These are phyloP conservation scores for Solanum sparsipilum DNA, from an alignment of 257 asterid species.

Conservation along the genomic window DNA sequence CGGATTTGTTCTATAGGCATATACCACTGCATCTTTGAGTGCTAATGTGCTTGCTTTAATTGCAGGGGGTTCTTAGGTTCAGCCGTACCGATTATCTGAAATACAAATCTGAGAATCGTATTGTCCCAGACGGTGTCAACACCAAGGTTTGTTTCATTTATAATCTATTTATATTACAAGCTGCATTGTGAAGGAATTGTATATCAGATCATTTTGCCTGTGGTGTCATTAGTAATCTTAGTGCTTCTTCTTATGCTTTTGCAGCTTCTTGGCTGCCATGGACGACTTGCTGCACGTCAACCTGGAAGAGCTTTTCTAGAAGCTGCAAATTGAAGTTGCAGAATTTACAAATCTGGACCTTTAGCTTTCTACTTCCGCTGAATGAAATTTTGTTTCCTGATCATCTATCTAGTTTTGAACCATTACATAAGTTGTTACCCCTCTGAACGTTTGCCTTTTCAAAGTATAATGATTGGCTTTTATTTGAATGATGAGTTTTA, in stretches of 20 bases:
- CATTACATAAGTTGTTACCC: background rate
- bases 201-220: no score
- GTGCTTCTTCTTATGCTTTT: background rate
- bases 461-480: background rate
- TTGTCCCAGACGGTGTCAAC: slow-evolving; percentile 8
- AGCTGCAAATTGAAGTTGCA: background rate
- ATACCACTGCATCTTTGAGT: background rate
- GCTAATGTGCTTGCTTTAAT: background rate
- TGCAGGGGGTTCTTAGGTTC: slow-evolving; percentile 13
- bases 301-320: slow-evolving; percentile 30
- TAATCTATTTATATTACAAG: background rate
- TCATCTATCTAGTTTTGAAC: background rate
- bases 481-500: background rate
- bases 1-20: background rate
- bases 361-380: background rate
- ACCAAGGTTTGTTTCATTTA: slow-evolving; percentile 1
- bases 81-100: slow-evolving; percentile 6
- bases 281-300: slow-evolving; percentile 28
- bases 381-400: background rate
- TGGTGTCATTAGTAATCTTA: background rate
- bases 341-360: background rate
- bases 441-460: background rate
- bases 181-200: background rate
- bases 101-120: slow-evolving; percentile 6
- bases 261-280: slow-evolving; percentile 40